Evolutionary conservation across 2,329 filamentous ascomycete genomes (phyloP), one percentile per base, ranked within the genome.

Genomic region (Leptographium wingfieldii): DNA sequence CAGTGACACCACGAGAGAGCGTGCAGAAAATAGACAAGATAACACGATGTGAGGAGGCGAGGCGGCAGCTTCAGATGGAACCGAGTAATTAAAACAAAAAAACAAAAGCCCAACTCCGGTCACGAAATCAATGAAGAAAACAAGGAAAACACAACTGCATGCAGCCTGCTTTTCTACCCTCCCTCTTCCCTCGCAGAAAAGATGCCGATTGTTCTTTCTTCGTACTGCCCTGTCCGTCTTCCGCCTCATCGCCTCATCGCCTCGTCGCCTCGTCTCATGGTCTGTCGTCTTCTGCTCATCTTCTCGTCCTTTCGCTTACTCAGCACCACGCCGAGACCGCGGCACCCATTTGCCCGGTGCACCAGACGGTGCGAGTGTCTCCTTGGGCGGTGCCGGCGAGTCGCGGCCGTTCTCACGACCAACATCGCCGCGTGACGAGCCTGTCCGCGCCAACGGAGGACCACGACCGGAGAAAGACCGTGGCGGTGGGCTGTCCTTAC

Each of bases 321-420:
- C 63, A 57, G 40, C 62, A 25, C 63, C 66, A n/a, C 67, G 66
- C 31, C 68, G 67, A 49, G 65, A 70, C 66, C 66, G 73, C 58
- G 83, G 83, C 67, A 85, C 80, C 72, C 78, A 86, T 71, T 83
- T 85, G 66, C 81, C 81, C 54, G 79, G 67, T 33, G 72, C 75
- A 51, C 81, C 79, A 51, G 78, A 77, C 19, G 81, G 71, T 67
- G 77, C 79, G 61, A 82, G 72, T 55, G 75, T 65, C 72, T 83
- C 80, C 46, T 73, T 66, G 40, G 72, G 66, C 55, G 76, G 51
- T 51, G 77, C 68, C 10, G 76, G 70, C 51, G 77, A 73, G 51
- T 72, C 72, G 55, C 72, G 68, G 56, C 66, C 60, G 51, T 73
- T 73, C 66, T 77, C 75, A 73, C 72, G 60, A 31, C 5, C 19